Conservation (phyloP, 495 filamentous ascomycete genomes). For the Friedmanniomyces simplex region DNA sequence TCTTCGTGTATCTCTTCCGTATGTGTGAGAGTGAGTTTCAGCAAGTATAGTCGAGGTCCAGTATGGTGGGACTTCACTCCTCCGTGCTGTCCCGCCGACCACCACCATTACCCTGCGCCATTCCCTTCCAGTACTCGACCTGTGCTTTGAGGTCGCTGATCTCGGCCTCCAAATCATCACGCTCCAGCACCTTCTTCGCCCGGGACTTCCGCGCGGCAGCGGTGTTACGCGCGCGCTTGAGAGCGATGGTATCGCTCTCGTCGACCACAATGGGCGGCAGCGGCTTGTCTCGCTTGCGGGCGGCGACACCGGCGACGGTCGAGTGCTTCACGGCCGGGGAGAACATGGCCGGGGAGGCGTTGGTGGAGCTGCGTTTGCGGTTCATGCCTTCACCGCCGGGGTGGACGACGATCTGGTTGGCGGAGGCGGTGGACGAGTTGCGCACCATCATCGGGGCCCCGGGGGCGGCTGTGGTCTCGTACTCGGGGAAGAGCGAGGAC, state of each 20-base stretch:
- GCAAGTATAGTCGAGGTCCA: background rate
- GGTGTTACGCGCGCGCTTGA: constrained; percentile 94
- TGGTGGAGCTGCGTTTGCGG: constrained; percentile 20
- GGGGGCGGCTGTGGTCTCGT: constrained; percentile 31
- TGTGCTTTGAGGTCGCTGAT: constrained; percentile 42
- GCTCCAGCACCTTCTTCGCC: constrained; percentile 62
- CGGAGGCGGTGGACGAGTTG: constrained; percentile 15
- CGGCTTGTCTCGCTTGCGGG: constrained; percentile 65
- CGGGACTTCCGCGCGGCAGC: constrained; percentile 91
- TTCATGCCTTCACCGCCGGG: constrained; percentile 16
- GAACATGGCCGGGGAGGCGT: constrained; percentile 23
- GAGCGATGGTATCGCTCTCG: constrained; percentile 55
- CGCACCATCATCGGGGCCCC: constrained; percentile 35
- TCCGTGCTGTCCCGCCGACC: background rate
- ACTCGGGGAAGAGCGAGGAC: constrained; percentile 28
- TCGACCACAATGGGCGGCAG: constrained; percentile 73
- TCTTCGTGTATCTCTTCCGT: background rate
- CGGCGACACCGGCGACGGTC: constrained; percentile 55
- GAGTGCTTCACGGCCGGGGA: constrained; percentile 45
- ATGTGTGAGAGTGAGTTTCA: background rate
- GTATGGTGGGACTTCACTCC: background rate
- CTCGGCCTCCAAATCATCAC: constrained; percentile 49
- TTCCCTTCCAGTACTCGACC: constrained; percentile 39
- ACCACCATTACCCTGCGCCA: constrained; percentile 24
- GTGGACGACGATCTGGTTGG: constrained; percentile 19